Evolutionary conservation across 208 protist species (phyloP), one percentile per base, ranked within the genome.

Genomic region (Trypanosoma platydactyli): DNA sequence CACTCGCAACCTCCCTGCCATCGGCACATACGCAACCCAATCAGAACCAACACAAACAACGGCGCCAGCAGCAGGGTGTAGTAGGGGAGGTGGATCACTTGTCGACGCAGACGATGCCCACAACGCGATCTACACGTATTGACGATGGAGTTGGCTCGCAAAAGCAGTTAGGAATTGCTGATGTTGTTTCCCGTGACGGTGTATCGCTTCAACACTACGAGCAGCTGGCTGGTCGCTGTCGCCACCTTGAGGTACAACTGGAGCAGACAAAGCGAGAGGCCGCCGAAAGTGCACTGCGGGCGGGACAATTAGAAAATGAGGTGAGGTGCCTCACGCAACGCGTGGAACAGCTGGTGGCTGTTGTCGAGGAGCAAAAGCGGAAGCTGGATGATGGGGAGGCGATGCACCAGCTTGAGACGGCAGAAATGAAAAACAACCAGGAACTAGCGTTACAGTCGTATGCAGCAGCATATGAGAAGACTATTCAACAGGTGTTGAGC

Each of bases 381-480:
- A 66, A 86, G 62, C 41, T 84, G n/a, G 49, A 61, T 22, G 54
- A 67, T 16, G 51, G 55, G 20, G 68, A 76, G 64, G 77, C 78
- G 18, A 63, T 64, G 16, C 78, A 86, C 45, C 27, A 59, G 33
- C 51, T 86, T 45, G 83, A 88, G 64, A 22, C 84, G 38, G 77
- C 73, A 42, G 80, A 86, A 20, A 41, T 70, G 29, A 69, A 76
- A 33, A 75, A 79, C 45, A 71, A 60, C 40, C 78, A 88, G 65
- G 73, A 78, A 12, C 58, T 74, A 6, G 73, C 73, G 15, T 40
- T 91, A 30, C 63, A 57, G 4, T 68, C 72, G 25, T 81, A 83
- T 38, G 74, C 81, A 45, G 76, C 79, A n/a, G 62, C 76, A 46
- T 78, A 89, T 54, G 80, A 85, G 35, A 76, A 81, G 61, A 66